Conservation (phyloP, 2,329 filamentous ascomycete genomes). For the Apiospora aurea region DNA sequence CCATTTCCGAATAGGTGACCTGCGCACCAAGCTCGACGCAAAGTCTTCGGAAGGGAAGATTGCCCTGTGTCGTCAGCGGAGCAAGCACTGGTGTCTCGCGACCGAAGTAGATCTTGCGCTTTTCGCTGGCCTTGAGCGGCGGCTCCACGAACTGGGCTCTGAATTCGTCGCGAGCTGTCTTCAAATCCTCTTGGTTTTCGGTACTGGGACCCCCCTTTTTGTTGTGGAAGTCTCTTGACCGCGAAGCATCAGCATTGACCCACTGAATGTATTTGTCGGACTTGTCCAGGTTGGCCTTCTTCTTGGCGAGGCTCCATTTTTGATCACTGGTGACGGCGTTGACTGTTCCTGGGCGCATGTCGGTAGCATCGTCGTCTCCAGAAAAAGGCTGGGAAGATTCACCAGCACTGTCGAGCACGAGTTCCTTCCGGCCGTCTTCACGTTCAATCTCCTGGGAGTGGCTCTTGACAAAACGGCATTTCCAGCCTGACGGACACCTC, state of each 20-base stretch:
- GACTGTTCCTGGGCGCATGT: slow-evolving; percentile 68
- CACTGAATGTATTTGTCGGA: slow-evolving; percentile 80
- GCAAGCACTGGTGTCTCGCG: slow-evolving; percentile 93
- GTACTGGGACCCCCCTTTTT: slow-evolving; percentile 50
- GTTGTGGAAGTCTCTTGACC: slow-evolving; percentile 56
- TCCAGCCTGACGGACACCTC: slow-evolving; percentile 86
- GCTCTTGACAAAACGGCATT: slow-evolving; percentile 87
- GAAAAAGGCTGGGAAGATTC: slow-evolving; percentile 25
- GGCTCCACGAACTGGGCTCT: slow-evolving; percentile 85
- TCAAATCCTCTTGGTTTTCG: slow-evolving; percentile 36
- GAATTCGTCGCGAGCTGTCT: slow-evolving; percentile 63
- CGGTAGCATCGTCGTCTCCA: slow-evolving; percentile 38
- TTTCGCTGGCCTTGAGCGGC: slow-evolving; percentile 90
- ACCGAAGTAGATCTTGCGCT: slow-evolving; percentile 91
- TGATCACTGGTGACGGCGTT: slow-evolving; percentile 75
- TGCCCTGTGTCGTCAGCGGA: slow-evolving; percentile 94
- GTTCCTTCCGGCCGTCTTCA: slow-evolving; percentile 82
- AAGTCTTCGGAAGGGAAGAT: slow-evolving; percentile 90
- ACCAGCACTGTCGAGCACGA: slow-evolving; percentile 67
- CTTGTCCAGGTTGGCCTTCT: slow-evolving; percentile 72
- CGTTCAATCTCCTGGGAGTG: slow-evolving; percentile 83
- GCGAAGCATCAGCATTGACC: slow-evolving; percentile 71
- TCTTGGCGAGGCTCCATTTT: slow-evolving; percentile 79
- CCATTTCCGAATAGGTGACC: slow-evolving; percentile 98
- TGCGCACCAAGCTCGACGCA: slow-evolving; percentile 90